A percentile compares a stretch with the other conserved stretches of the same genome.
Conservation (phyloP, 1,139 yeast genomes). For the Candida buenavistaensis region DNA sequence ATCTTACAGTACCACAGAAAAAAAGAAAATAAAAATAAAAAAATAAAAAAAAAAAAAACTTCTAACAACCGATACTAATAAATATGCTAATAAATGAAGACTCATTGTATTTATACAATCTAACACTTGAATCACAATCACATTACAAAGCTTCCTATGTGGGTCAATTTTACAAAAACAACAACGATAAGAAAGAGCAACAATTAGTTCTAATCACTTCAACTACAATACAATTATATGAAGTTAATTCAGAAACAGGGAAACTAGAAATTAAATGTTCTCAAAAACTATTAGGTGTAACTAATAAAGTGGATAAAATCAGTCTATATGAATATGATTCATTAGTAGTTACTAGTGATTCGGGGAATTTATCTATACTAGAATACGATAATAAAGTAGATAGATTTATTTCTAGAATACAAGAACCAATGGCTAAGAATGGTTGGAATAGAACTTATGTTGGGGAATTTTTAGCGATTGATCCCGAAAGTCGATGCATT, state of each 20-base stretch:
- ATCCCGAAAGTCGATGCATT: slow-evolving; percentile 71
- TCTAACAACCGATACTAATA: slow-evolving; percentile 1
- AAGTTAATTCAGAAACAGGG: slow-evolving; percentile 56
- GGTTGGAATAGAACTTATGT: slow-evolving; percentile 78
- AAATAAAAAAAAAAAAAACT: slow-evolving; percentile 1
- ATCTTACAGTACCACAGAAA: too few relatives aligned
- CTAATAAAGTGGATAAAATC: slow-evolving; percentile 54
- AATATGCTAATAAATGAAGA: slow-evolving; percentile 23
- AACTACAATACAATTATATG: slow-evolving; percentile 52
- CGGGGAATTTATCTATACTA: slow-evolving; percentile 69
- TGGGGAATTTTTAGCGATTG: slow-evolving; percentile 73
- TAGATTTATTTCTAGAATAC: slow-evolving; percentile 49
- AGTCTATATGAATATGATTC: slow-evolving; percentile 58
- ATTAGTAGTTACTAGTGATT: slow-evolving; percentile 73
- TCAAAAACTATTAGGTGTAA: slow-evolving; percentile 58
- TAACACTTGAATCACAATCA: slow-evolving; percentile 62
- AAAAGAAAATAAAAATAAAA: slow-evolving; percentile 16
- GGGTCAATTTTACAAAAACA: slow-evolving; percentile 66
- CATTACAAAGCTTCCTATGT: slow-evolving; percentile 53
- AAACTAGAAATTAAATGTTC: slow-evolving; percentile 42
- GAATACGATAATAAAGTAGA: slow-evolving; percentile 42
- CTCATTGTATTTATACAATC: slow-evolving; percentile 60
- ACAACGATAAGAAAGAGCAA: slow-evolving; percentile 42
- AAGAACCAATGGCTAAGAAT: slow-evolving; percentile 72
- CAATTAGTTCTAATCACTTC: slow-evolving; percentile 63